Conservation (phyloP, 345 rosid genomes). For the Populus alba region DNA sequence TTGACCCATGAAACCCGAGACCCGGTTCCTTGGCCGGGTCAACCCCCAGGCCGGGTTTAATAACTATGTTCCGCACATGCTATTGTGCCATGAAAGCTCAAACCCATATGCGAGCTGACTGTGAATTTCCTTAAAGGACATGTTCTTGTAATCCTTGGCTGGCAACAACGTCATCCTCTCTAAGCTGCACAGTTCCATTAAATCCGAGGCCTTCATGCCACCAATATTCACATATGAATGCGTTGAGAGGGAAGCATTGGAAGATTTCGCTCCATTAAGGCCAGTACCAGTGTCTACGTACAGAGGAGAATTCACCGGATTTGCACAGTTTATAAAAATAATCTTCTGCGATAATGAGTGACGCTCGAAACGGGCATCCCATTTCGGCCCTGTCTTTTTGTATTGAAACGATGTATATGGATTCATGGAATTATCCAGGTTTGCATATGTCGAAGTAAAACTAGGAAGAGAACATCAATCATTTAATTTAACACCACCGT, state of each 20-base stretch:
- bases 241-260: too few relatives aligned
- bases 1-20: too few relatives aligned
- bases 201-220: background rate
- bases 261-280: too few relatives aligned
- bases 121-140: background rate
- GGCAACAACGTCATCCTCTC: background rate
- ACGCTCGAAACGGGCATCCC: accelerated
- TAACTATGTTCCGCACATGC: too few relatives aligned
- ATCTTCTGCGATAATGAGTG: background rate
- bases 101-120: background rate
- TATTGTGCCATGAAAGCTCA: background rate
- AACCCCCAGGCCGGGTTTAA: too few relatives aligned
- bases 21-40: too few relatives aligned
- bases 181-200: background rate
- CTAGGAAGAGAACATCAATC: background rate
- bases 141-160: background rate
- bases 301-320: background rate
- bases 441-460: background rate
- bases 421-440: too few relatives aligned
- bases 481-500: background rate
- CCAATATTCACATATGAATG: background rate
- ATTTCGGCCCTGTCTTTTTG: background rate
- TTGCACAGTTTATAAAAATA: background rate
- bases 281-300: background rate
- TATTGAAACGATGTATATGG: background rate